Conservation (phyloP, 805 yeast species). For the Kluyveromyces starmeri region DNA sequence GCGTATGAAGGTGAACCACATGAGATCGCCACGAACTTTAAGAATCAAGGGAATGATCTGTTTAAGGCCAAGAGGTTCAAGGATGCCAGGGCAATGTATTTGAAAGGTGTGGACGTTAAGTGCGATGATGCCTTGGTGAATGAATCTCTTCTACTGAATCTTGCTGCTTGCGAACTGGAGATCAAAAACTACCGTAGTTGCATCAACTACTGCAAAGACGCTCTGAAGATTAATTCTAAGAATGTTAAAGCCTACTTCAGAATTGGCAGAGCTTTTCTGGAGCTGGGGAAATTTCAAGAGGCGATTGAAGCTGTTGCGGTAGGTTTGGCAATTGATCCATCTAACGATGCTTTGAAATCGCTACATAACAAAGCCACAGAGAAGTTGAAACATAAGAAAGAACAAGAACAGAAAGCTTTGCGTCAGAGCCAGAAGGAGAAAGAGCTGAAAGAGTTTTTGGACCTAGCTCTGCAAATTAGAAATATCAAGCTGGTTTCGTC, state of each 20-base stretch:
- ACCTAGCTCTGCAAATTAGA: conserved; percentile 54
- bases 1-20: conserved; percentile 95
- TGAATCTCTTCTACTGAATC: conserved; percentile 60
- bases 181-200: conserved; percentile 77
- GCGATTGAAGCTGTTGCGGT: conserved; percentile 57
- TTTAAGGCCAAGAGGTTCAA: conserved; percentile 62
- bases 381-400: conserved; percentile 31
- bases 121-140: conserved; percentile 49
- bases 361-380: conserved; percentile 36
- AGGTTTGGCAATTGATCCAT: conserved; percentile 53
- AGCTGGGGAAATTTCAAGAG: conserved; percentile 61
- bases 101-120: conserved; percentile 67
- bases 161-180: conserved; percentile 89
- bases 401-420: conserved; percentile 18
- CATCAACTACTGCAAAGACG: conserved; percentile 75
- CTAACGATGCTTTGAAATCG: conserved; percentile 45
- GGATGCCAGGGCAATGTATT: conserved; percentile 71
- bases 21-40: conserved; percentile 83
- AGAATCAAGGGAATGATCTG: conserved; percentile 86
- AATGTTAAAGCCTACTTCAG: conserved; percentile 81
- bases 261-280: conserved; percentile 71
- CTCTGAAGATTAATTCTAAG: conserved; percentile 53
- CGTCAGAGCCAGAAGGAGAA: conserved; percentile 27
- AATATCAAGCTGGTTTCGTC: conserved; percentile 43
- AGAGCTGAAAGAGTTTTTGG: conserved; percentile 37